Conservation (phyloP, 2,329 filamentous ascomycete genomes). For the Monosporascus sp. region DNA sequence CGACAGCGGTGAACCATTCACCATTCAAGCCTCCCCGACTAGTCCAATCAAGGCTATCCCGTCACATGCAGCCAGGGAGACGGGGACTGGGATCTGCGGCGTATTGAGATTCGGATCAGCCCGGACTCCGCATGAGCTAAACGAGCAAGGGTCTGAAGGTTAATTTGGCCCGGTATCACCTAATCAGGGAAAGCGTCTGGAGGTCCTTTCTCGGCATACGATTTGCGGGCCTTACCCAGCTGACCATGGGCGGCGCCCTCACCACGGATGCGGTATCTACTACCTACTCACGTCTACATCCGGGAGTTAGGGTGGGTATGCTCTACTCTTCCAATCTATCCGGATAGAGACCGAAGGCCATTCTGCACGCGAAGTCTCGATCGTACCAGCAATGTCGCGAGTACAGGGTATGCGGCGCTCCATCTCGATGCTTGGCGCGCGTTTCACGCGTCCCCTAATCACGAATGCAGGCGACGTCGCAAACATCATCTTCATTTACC, state of each 20-base stretch:
- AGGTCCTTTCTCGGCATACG: neutral
- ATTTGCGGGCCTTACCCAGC: neutral
- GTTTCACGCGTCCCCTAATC: neutral
- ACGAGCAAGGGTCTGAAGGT: neutral
- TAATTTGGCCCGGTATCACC: neutral
- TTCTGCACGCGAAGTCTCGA: neutral
- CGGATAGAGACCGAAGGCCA: too few relatives aligned
- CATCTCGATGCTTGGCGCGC: neutral
- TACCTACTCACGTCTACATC: neutral
- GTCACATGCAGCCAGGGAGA: neutral
- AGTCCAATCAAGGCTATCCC: neutral
- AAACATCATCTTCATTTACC: constrained; percentile 12
- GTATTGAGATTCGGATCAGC: neutral
- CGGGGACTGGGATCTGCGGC: neutral
- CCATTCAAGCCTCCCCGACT: neutral
- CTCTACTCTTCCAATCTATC: too few relatives aligned
- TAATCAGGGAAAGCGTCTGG: neutral
- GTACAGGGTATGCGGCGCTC: neutral
- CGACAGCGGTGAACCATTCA: neutral
- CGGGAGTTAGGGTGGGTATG: neutral
- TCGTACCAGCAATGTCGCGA: neutral
- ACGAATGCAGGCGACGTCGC: constrained; percentile 12
- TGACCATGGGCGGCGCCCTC: neutral
- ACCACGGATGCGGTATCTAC: neutral
- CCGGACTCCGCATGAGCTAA: neutral